Conservation (phyloP, 352 stramenopile species). For the Globisporangium echinulatum region DNA sequence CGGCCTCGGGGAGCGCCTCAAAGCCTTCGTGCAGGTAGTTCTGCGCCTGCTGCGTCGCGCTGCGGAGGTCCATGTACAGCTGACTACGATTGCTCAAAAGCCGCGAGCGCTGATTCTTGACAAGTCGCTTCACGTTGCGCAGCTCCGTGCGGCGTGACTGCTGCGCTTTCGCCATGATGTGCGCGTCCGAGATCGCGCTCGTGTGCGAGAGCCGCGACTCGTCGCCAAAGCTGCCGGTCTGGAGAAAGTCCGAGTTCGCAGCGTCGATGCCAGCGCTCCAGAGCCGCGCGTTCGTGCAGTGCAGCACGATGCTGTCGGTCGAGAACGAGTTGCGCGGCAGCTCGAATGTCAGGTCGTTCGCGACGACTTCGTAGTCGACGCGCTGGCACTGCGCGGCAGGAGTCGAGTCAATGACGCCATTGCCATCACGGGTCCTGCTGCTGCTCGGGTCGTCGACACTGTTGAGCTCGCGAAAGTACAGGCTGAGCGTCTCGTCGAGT, state of each 20-base stretch:
- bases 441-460: conserved; percentile 9
- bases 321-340: conserved; percentile 78
- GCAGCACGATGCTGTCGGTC: conserved; percentile 61
- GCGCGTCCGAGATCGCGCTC: conserved; percentile 29
- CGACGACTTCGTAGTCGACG: conserved; percentile 58
- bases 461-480: conserved; percentile 25
- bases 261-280: conserved; percentile 66
- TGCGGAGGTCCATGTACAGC: conserved; percentile 77
- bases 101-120: conserved; percentile 80
- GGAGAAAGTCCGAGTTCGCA: conserved; percentile 63
- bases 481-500: conserved; percentile 25
- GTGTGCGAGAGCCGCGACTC: conserved; percentile 40
- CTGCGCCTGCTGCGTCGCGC: conserved; percentile 70
- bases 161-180: conserved; percentile 36
- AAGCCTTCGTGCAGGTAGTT: conserved; percentile 85
- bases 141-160: conserved; percentile 60
- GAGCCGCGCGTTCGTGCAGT: conserved; percentile 64
- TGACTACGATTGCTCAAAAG: conserved; percentile 79
- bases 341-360: conserved; percentile 77
- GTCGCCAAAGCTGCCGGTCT: conserved; percentile 64
- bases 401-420: too few species aligned
- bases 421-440: background rate
- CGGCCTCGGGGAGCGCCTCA: conserved; percentile 55
- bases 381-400: background rate
- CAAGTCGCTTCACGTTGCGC: conserved; percentile 59